Conservation (phyloP, 2,329 filamentous ascomycete species). For the Stemphylium vesicarium region DNA sequence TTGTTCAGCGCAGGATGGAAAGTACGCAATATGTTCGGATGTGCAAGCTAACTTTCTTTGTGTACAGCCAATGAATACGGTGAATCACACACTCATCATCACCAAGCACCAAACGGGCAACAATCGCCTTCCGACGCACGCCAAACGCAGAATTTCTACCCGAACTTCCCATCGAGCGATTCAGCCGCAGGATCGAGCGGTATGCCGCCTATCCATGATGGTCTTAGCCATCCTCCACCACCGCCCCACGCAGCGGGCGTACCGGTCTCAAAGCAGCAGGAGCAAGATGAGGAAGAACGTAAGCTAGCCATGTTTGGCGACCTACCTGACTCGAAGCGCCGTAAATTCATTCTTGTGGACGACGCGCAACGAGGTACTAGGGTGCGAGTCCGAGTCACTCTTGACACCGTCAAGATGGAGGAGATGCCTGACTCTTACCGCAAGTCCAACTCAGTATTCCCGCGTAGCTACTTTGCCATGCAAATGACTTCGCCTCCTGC, state of each 20-base stretch:
- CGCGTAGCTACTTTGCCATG: conserved; percentile 87
- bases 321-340: conserved; percentile 85
- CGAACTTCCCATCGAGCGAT: conserved; percentile 67
- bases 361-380: conserved; percentile 77
- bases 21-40: conserved; percentile 30
- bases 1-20: conserved; percentile 31
- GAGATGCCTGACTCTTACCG: conserved; percentile 97
- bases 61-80: conserved; percentile 62
- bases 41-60: conserved; percentile 54
- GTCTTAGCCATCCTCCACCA: conserved; percentile 57
- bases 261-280: conserved; percentile 55
- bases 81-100: conserved; percentile 71
- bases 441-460: conserved; percentile 86
- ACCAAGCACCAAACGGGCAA: conserved; percentile 65
- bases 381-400: conserved; percentile 86
- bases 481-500: conserved; percentile 90
- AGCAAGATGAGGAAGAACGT: conserved; percentile 62
- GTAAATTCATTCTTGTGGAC: conserved; percentile 96
- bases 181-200: conserved; percentile 60
- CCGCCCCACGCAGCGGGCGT: conserved; percentile 52
- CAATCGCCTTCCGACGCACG: conserved; percentile 70
- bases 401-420: conserved; percentile 92
- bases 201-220: conserved; percentile 70
- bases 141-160: conserved; percentile 78
- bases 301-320: conserved; percentile 82